Evolutionary conservation across 768 basidiomycete genomes (phyloP), one percentile per base, ranked within the genome.

Genomic region (Paxillus rubicundulus): DNA sequence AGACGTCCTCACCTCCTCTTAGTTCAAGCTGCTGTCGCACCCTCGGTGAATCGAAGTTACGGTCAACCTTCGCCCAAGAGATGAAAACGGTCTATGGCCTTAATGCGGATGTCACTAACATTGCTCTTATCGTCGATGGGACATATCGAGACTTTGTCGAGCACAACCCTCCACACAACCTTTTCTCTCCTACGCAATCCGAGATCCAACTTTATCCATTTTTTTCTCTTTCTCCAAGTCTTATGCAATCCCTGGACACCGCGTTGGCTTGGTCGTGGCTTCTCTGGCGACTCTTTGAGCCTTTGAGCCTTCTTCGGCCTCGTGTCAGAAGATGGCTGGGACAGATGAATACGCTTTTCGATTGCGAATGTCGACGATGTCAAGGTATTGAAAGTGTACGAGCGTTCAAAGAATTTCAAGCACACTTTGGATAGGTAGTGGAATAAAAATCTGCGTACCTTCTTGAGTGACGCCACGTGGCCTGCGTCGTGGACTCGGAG

Each of bases 211-310:
- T 58, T 91, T 47, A 76, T 90, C 52, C 83, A 85, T 58, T 74
- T 92, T 92, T 24, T 89, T 85, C 65, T 90, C 87, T 20, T 90
- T 90, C 69, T 89, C 86, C 41, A 94, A 92, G 70, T 79, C 85
- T 37, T 86, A 89, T 69, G 82, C 80, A 46, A 75, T 89, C n/a
- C 91, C 92, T 0, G 91, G 91, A 0, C 86, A 92, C 66, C 81
- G 91, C 10, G 78, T 93, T 5, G 92, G 92, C 2, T 77, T 79
- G 4, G 76, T 92, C 51, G 77, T 82, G 17, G 84, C 86, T 1
- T n/a, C n/a, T n/a, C n/a, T n/a, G n/a, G n/a, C n/a, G n/a, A n/a
- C n/a, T n/a, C n/a, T n/a, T n/a, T n/a, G n/a, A n/a, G n/a, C n/a
- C n/a, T n/a, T n/a, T n/a, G n/a, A n/a, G n/a, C n/a, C n/a, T n/a